A percentile compares a stretch with the other conserved stretches of the same genome.
Evolutionary conservation across 1,139 yeast species (phyloP).

Genomic region (Yamadazyma kanchanaburiensis): DNA sequence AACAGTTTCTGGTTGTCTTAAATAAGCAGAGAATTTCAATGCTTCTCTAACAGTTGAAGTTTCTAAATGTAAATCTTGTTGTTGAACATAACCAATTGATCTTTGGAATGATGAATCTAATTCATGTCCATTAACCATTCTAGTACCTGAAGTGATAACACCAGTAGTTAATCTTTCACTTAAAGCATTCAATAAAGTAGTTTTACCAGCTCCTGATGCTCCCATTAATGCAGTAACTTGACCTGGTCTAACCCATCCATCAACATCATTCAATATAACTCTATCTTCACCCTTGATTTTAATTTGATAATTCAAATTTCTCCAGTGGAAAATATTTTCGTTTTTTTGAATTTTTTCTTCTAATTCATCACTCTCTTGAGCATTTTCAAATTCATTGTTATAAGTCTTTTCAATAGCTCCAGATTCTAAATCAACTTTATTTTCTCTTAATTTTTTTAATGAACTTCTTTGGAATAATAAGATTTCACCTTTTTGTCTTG

Average conservation of each 20-base stretch:
- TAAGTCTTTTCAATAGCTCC: slow-evolving; percentile 7
- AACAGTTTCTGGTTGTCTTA: slow-evolving; percentile 62
- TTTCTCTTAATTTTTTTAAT: slow-evolving; percentile 16
- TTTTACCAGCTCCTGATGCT: slow-evolving; percentile 86
- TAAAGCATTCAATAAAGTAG: slow-evolving; percentile 67
- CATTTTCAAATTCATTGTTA: slow-evolving; percentile 4
- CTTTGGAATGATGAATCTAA: slow-evolving; percentile 76
- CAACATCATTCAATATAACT: slow-evolving; percentile 63
- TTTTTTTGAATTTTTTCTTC: slow-evolving; percentile 10
- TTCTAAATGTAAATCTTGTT: slow-evolving; percentile 71
- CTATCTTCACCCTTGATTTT: slow-evolving; percentile 62
- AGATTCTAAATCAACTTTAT: slow-evolving; percentile 13
- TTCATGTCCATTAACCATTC: slow-evolving; percentile 68
- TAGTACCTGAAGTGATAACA: slow-evolving; percentile 63
- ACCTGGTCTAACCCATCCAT: slow-evolving; percentile 79
- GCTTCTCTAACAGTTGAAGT: slow-evolving; percentile 81
- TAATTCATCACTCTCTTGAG: not conserved
- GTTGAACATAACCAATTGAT: slow-evolving; percentile 81
- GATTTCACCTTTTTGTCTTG: slow-evolving; percentile 81
- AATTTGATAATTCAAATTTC: slow-evolving; percentile 70
- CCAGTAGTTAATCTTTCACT: slow-evolving; percentile 80
- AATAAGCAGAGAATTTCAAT: slow-evolving; percentile 65
- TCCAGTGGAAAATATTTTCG: slow-evolving; percentile 69
- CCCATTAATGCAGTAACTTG: slow-evolving; percentile 60
- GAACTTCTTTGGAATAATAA: slow-evolving; percentile 53